A percentile compares a stretch with the other conserved stretches of the same genome.
These are phyloP conservation scores for Solanum ossicruentum DNA, from an alignment of 257 asterid species.

Conservation along the genomic window DNA sequence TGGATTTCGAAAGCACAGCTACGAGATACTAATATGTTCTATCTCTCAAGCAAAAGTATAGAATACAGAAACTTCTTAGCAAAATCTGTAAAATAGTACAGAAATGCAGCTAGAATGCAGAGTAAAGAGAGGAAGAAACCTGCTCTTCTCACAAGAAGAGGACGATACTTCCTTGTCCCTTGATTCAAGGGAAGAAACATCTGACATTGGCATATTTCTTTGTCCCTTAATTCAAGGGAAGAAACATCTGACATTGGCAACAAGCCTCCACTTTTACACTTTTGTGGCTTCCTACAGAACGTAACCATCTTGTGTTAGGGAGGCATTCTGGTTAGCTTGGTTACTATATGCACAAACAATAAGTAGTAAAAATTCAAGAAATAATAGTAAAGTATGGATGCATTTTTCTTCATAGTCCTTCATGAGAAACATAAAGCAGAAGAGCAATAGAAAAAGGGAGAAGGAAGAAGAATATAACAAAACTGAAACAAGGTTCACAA, in stretches of 20 bases:
- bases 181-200: slow-evolving; percentile 27
- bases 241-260: slow-evolving; percentile 55
- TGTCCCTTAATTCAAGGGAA: slow-evolving; percentile 22
- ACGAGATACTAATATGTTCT: neutral
- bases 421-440: neutral
- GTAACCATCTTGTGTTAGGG: neutral
- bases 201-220: slow-evolving; percentile 40
- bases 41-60: neutral
- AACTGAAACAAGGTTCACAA: neutral
- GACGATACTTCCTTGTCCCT: slow-evolving; percentile 30
- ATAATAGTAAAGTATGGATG: neutral
- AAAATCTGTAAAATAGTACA: neutral
- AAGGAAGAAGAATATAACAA: neutral
- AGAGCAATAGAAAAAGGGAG: neutral
- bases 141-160: slow-evolving; percentile 26
- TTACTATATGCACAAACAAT: neutral
- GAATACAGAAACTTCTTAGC: neutral
- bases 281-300: slow-evolving; percentile 28
- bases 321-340: slow-evolving; percentile 1
- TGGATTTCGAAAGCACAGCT: neutral
- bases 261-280: slow-evolving; percentile 19
- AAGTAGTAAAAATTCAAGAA: neutral
- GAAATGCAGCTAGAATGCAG: neutral
- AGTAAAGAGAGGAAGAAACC: slow-evolving; percentile 25
- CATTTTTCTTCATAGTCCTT: neutral